phyloP scores from a whole-genome alignment of 768 basidiomycete genomes.

The Suillus subaureus region DNA sequence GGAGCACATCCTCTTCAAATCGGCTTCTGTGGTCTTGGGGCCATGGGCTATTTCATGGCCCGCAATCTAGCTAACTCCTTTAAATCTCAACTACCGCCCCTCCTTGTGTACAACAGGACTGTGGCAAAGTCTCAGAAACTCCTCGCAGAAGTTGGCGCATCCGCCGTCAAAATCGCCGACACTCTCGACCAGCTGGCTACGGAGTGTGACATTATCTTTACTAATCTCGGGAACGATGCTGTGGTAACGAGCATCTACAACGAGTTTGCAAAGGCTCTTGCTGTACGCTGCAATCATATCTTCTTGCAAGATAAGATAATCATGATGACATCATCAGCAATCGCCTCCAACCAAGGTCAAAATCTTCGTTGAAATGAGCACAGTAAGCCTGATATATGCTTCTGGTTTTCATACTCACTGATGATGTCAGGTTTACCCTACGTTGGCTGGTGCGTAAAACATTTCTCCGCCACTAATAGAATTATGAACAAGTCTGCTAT shows the following conservation, averaged over 20 bases:
- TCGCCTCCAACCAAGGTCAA: slow-evolving; percentile 53
- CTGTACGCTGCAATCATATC: slow-evolving; percentile 38
- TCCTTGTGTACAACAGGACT: slow-evolving; percentile 79
- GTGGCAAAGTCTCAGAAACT: slow-evolving; percentile 62
- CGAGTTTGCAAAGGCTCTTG: slow-evolving; percentile 58
- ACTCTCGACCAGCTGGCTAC: slow-evolving; percentile 58
- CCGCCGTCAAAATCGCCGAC: slow-evolving; percentile 56
- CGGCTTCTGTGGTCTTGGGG: slow-evolving; percentile 54
- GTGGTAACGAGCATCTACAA: slow-evolving; percentile 66
- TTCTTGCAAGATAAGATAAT: neutral
- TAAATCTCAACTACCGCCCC: slow-evolving; percentile 46
- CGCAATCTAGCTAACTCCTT: slow-evolving; percentile 70
- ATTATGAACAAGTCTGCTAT: slow-evolving; percentile 1
- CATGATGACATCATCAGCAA: slow-evolving; percentile 31
- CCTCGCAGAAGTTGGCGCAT: slow-evolving; percentile 52
- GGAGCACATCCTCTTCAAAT: slow-evolving; percentile 39
- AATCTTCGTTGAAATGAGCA: slow-evolving; percentile 86
- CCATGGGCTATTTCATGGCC: slow-evolving; percentile 79
- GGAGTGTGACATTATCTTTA: slow-evolving; percentile 76
- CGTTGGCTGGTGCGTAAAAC: slow-evolving; percentile 44
- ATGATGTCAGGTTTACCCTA: slow-evolving; percentile 51
- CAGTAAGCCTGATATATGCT: slow-evolving; percentile 46
- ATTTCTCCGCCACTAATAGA: neutral
- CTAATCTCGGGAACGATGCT: slow-evolving; percentile 72
- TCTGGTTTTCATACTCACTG: slow-evolving; percentile 11